These are phyloP conservation scores for Lolium perenne DNA, from an alignment of 176 grass and related monocot genomes.

Conservation along the genomic window DNA sequence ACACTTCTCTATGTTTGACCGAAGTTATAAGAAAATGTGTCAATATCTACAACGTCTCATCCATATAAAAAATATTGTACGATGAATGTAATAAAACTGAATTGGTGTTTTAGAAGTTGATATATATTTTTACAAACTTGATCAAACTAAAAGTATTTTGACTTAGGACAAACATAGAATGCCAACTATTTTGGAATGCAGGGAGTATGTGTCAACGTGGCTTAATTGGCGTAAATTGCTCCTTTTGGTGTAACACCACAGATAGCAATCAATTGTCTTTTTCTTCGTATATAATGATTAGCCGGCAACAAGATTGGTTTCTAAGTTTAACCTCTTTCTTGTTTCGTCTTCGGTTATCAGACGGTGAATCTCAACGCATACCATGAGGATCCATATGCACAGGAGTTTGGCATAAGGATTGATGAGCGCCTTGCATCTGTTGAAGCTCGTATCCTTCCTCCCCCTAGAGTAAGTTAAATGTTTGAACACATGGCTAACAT, in stretches of 20 bases:
- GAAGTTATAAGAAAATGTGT: too few species aligned
- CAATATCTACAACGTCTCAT: too few species aligned
- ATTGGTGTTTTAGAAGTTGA: too few species aligned
- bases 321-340: not conserved
- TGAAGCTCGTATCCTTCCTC: conserved; percentile 74
- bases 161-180: too few species aligned
- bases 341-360: conserved; percentile 45
- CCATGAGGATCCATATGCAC: conserved; percentile 70
- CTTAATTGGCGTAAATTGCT: not conserved
- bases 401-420: conserved; percentile 77
- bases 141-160: too few species aligned
- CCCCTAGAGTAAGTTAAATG: conserved; percentile 61
- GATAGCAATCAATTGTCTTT: conserved; percentile 18
- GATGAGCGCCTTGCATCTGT: conserved; percentile 61
- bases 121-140: too few species aligned
- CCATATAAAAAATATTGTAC: too few species aligned
- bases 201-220: conserved; percentile 6
- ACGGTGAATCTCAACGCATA: conserved; percentile 78
- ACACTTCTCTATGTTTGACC: too few species aligned
- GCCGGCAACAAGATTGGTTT: not conserved
- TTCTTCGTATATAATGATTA: not conserved
- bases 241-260: not conserved
- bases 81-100: not conserved
- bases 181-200: not conserved
- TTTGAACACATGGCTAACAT: conserved; percentile 13